These are phyloP conservation scores for Benincasa hispida DNA, from an alignment of 306 rosid genomes.

Conservation along the genomic window DNA sequence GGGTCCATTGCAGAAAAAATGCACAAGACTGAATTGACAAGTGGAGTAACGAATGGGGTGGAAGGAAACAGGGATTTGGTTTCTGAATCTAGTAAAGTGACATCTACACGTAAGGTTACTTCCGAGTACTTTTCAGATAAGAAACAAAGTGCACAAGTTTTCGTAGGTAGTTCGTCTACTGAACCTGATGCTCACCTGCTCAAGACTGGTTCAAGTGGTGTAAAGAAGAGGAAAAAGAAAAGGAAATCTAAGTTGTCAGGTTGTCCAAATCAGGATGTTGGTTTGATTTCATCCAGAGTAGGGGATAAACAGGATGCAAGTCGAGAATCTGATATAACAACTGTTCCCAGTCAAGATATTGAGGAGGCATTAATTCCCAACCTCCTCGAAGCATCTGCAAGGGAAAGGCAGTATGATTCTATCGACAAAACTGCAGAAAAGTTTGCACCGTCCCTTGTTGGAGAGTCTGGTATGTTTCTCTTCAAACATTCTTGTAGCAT, in stretches of 20 bases:
- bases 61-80: conserved; percentile 18
- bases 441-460: conserved; percentile 9
- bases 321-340: conserved; percentile 8
- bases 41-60: conserved; percentile 1
- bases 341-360: conserved; percentile 17
- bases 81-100: conserved; percentile 14
- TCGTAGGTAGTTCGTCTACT: conserved; percentile 15
- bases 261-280: conserved; percentile 9
- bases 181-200: conserved; percentile 17
- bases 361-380: conserved; percentile 18
- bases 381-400: conserved; percentile 10
- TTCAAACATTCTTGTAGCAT: not conserved
- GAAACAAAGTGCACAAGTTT: conserved; percentile 21
- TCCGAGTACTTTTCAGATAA: conserved; percentile 22
- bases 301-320: conserved; percentile 2
- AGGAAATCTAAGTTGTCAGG: conserved; percentile 18
- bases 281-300: conserved; percentile 18
- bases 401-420: conserved; percentile 20
- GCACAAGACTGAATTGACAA: conserved; percentile 11
- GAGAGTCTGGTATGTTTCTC: conserved; percentile 17
- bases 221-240: conserved; percentile 17
- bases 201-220: conserved; percentile 10
- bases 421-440: conserved; percentile 11
- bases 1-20: conserved; percentile 21
- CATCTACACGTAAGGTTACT: conserved; percentile 17